Conservation (phyloP, 257 asterid genomes). For the Prunella vulgaris region DNA sequence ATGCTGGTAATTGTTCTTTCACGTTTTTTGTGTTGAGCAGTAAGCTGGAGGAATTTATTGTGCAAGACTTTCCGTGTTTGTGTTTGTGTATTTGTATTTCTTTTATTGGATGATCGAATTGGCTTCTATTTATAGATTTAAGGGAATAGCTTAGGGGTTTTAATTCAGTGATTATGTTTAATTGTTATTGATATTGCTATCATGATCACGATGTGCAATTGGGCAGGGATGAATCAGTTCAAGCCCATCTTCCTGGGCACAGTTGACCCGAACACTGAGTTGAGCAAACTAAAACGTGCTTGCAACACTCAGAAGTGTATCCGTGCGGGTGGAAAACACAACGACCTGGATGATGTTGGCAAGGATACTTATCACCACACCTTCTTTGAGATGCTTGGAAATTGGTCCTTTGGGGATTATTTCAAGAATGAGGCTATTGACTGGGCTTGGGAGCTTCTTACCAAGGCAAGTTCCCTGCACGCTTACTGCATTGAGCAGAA, state of each 20-base stretch:
- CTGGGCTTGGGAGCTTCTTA: constrained; percentile 98
- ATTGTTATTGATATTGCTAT: constrained; percentile 4
- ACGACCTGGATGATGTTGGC: constrained; percentile 97
- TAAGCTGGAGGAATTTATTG: neutral
- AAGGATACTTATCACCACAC: constrained; percentile 99
- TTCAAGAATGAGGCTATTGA: constrained; percentile 81
- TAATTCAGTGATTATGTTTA: neutral
- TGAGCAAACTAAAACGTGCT: constrained; percentile 88
- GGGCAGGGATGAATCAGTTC: constrained; percentile 94
- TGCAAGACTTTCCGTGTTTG: neutral
- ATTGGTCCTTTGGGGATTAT: constrained; percentile 97
- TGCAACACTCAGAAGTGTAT: constrained; percentile 97
- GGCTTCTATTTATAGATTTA: neutral
- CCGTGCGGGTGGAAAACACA: constrained; percentile 98
- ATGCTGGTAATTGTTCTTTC: constrained; percentile 50
- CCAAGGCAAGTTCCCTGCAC: constrained; percentile 44
- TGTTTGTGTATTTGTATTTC: neutral
- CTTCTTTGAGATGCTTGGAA: constrained; percentile 98
- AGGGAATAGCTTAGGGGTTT: neutral
- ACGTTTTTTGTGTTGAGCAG: neutral
- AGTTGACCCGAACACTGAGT: constrained; percentile 75
- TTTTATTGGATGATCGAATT: neutral
- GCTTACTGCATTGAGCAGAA: neutral
- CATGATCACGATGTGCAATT: constrained; percentile 4
- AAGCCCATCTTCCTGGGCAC: constrained; percentile 95